These are phyloP conservation scores for Xanthoceras sorbifolium DNA, from an alignment of 345 rosid species.

Conservation along the genomic window DNA sequence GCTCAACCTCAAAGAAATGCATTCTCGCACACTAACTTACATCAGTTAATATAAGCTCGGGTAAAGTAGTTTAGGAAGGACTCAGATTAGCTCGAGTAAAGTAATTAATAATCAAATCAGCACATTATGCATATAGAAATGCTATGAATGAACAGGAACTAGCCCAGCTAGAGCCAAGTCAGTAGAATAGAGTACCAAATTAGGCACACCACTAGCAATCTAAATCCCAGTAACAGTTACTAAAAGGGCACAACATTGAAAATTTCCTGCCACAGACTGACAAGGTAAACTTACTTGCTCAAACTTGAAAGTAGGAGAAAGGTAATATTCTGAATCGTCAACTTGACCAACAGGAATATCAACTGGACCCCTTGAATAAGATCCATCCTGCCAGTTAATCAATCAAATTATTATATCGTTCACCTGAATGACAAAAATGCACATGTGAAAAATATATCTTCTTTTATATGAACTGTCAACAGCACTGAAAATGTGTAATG, in stretches of 20 bases:
- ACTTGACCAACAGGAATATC: constrained; percentile 64
- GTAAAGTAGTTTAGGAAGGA: neutral
- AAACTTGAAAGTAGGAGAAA: constrained; percentile 78
- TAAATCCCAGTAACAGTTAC: neutral
- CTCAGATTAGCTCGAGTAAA: neutral
- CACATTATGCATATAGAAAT: neutral
- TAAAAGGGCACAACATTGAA: neutral
- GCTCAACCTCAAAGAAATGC: neutral
- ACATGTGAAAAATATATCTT: neutral
- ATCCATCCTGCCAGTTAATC: constrained; percentile 68
- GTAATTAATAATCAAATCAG: neutral
- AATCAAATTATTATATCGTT: neutral
- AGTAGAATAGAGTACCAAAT: neutral
- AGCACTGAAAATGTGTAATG: neutral
- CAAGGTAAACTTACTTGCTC: constrained; percentile 61
- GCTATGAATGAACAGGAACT: neutral
- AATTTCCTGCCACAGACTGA: neutral
- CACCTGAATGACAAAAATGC: constrained; percentile 2
- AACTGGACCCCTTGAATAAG: constrained; percentile 88
- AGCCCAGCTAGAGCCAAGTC: neutral
- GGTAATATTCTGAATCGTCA: constrained; percentile 62
- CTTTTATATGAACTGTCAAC: neutral
- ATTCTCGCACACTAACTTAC: neutral
- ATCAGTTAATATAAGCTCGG: neutral
- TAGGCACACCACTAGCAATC: neutral